These are phyloP conservation scores for Metschnikowia lochheadii DNA, from an alignment of 805 yeast genomes.

Conservation along the genomic window DNA sequence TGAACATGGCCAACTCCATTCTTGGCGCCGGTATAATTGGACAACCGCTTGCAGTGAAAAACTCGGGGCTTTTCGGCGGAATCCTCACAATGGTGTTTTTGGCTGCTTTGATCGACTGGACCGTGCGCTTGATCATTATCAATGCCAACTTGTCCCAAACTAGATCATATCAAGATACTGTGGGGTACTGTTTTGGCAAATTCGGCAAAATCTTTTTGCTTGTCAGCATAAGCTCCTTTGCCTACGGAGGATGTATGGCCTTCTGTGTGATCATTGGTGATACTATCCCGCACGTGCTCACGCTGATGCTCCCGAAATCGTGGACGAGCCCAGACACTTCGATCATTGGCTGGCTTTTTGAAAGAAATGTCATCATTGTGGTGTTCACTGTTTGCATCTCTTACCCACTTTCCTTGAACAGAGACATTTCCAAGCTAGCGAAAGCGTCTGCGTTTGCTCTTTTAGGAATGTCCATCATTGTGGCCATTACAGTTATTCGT, in stretches of 20 bases:
- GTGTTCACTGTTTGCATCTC: slow-evolving; percentile 69
- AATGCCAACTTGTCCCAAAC: slow-evolving; percentile 78
- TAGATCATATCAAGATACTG: slow-evolving; percentile 81
- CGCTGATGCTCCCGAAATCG: slow-evolving; percentile 54
- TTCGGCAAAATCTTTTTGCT: slow-evolving; percentile 65
- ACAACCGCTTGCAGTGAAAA: slow-evolving; percentile 81
- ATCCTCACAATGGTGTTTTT: slow-evolving; percentile 53
- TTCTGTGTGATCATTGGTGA: slow-evolving; percentile 94
- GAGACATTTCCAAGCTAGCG: slow-evolving; percentile 81
- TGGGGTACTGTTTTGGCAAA: slow-evolving; percentile 70
- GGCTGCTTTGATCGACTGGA: slow-evolving; percentile 83
- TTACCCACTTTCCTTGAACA: slow-evolving; percentile 74
- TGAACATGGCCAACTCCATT: slow-evolving; percentile 96
- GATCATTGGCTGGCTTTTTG: slow-evolving; percentile 48
- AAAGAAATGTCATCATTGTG: slow-evolving; percentile 67
- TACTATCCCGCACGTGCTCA: slow-evolving; percentile 84
- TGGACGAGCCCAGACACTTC: slow-evolving; percentile 25
- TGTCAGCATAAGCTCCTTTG: slow-evolving; percentile 79
- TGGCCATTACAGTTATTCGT: slow-evolving; percentile 63
- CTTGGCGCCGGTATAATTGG: slow-evolving; percentile 96
- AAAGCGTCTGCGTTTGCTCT: slow-evolving; percentile 84
- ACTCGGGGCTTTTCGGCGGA: slow-evolving; percentile 78
- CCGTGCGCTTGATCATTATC: slow-evolving; percentile 69
- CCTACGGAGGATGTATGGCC: slow-evolving; percentile 92
- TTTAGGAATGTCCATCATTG: slow-evolving; percentile 77